Evolutionary conservation across 2,329 filamentous ascomycete species (phyloP).

Genomic region (Penicillium sp.): DNA sequence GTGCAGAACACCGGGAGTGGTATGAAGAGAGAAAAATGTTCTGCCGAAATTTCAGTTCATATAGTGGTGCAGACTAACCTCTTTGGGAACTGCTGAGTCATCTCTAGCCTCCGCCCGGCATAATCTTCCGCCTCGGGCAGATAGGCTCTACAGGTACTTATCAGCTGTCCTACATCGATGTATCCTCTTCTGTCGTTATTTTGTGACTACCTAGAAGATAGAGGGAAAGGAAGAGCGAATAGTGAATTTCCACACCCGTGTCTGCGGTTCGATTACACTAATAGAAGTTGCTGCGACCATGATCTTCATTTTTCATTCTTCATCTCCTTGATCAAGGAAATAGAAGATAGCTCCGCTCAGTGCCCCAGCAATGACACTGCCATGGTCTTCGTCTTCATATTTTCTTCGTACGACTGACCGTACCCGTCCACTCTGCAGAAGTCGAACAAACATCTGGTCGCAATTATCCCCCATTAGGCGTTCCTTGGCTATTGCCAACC

Average conservation of each 20-base stretch:
- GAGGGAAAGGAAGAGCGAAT: not conserved
- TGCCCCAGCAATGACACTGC: slow-evolving; percentile 32
- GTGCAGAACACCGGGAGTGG: slow-evolving; percentile 46
- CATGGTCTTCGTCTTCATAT: slow-evolving; percentile 36
- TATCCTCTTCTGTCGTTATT: not conserved
- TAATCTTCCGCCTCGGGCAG: not conserved
- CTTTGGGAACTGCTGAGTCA: slow-evolving; percentile 16
- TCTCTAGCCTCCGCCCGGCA: not conserved
- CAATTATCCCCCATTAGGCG: slow-evolving; percentile 31
- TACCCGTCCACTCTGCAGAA: slow-evolving; percentile 17
- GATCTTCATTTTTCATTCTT: not conserved
- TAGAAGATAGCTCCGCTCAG: slow-evolving; percentile 27
- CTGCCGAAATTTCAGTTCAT: slow-evolving; percentile 7
- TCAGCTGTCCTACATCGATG: not conserved
- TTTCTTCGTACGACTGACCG: slow-evolving; percentile 16
- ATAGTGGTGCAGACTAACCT: slow-evolving; percentile 17
- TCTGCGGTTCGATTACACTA: not conserved
- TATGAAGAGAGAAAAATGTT: slow-evolving; percentile 26
- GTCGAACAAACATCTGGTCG: slow-evolving; percentile 19
- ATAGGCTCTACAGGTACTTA: not conserved
- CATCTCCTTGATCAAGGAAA: slow-evolving; percentile 14
- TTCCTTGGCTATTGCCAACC: slow-evolving; percentile 15
- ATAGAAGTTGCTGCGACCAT: not conserved
- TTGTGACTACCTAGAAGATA: not conserved
- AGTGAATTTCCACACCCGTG: not conserved